phyloP scores from a whole-genome alignment of 116 monocot genomes.

The Posidonia oceanica region DNA sequence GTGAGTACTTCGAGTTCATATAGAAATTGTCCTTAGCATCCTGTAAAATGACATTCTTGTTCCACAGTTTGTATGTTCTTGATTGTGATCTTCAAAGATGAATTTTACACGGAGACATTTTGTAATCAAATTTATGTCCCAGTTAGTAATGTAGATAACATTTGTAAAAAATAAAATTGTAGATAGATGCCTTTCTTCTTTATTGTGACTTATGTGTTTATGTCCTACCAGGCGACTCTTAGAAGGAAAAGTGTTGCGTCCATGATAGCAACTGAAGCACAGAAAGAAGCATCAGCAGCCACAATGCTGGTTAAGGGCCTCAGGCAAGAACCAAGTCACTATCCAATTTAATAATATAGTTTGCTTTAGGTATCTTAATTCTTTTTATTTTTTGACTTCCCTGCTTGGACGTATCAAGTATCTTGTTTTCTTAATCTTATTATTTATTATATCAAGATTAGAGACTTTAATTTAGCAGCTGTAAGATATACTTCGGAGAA shows the following conservation, averaged over 20 bases:
- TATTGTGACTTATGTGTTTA: background rate
- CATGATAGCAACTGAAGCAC: conserved; percentile 66
- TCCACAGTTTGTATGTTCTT: no score
- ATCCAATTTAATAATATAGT: background rate
- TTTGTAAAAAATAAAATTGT: background rate
- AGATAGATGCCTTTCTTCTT: background rate
- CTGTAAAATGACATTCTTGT: no score
- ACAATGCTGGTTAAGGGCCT: conserved; percentile 65
- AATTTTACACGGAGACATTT: no score
- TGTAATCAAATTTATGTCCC: no score
- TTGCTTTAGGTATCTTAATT: background rate
- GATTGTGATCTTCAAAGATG: no score
- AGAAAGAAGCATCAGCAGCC: conserved; percentile 75
- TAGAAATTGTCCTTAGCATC: no score
- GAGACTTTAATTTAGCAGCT: no score
- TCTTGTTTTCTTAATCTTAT: no score
- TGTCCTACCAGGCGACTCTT: conserved; percentile 33
- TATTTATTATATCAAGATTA: no score
- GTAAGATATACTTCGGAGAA: no score
- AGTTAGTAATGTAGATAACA: no score
- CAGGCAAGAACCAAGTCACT: conserved; percentile 23
- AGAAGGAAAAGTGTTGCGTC: conserved; percentile 65
- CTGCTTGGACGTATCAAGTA: background rate
- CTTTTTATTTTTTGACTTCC: background rate
- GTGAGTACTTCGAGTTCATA: background rate